Percentiles rank a stretch among this genome's conserved stretches.
phyloP scores from a whole-genome alignment of 2,329 filamentous ascomycete genomes.

The Ceratocystis huliohia region DNA sequence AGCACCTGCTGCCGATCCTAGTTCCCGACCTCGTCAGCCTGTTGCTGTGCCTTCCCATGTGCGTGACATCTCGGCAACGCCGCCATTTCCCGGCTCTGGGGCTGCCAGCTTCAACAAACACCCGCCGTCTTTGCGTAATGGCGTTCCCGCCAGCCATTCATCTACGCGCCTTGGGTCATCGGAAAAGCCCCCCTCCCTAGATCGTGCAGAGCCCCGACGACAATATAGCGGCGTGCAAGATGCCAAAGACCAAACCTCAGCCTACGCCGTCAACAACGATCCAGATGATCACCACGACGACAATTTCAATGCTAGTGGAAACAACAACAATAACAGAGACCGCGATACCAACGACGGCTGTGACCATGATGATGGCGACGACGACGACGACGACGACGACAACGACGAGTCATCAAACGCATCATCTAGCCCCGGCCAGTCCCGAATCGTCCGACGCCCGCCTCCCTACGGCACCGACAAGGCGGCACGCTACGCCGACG shows the following conservation, averaged over 20 bases:
- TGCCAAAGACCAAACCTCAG: background rate
- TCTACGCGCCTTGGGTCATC: background rate
- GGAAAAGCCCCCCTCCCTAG: background rate
- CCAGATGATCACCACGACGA: background rate
- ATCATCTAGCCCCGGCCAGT: slow-evolving; percentile 43
- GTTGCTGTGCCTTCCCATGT: slow-evolving; percentile 23
- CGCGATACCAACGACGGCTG: background rate
- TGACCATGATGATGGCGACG: background rate
- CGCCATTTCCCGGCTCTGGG: slow-evolving; percentile 1
- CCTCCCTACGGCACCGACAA: slow-evolving; percentile 30
- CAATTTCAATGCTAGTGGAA: background rate
- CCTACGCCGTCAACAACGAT: background rate
- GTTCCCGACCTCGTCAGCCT: slow-evolving; percentile 29
- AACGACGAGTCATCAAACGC: slow-evolving; percentile 35
- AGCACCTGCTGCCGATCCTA: slow-evolving; percentile 34
- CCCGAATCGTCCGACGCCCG: slow-evolving; percentile 47
- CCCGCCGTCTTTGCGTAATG: background rate
- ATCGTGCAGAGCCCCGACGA: background rate
- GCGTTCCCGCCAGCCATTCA: background rate
- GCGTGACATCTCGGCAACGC: slow-evolving; percentile 8
- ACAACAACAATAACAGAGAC: background rate
- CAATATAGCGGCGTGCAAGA: background rate
- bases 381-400: slow-evolving; percentile 30
- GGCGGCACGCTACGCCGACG: slow-evolving; percentile 35
- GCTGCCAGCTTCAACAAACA: background rate